phyloP scores from a whole-genome alignment of 495 filamentous ascomycete species.

The Xylona heveae region DNA sequence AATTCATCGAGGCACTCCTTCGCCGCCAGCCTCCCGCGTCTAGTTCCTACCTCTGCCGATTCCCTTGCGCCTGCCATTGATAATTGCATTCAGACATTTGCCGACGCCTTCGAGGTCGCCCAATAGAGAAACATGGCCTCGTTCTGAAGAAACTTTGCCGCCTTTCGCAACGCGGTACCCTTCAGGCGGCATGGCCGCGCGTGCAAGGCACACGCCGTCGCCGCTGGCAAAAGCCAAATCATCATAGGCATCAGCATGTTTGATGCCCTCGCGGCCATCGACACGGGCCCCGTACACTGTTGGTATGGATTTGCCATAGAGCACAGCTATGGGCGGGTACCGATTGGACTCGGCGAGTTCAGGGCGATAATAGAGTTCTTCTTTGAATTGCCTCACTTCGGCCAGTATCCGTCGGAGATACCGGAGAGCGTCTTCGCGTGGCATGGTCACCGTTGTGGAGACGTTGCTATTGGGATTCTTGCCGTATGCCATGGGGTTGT shows the following conservation, averaged over 20 bases:
- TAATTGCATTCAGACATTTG: constrained; percentile 42
- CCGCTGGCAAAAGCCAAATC: constrained; percentile 71
- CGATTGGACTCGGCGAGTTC: constrained; percentile 35
- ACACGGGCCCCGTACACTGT: constrained; percentile 70
- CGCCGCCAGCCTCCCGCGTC: neutral
- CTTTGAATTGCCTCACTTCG: constrained; percentile 50
- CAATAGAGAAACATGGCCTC: constrained; percentile 69
- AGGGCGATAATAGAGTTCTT: constrained; percentile 39
- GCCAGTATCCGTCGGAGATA: constrained; percentile 66
- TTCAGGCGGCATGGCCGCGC: constrained; percentile 64
- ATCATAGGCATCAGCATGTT: constrained; percentile 61
- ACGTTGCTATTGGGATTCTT: constrained; percentile 14
- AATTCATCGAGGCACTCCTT: no score
- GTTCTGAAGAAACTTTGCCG: constrained; percentile 55
- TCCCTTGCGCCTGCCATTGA: constrained; percentile 43
- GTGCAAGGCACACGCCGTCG: constrained; percentile 75
- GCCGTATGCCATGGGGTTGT: no score
- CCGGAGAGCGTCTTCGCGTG: constrained; percentile 28
- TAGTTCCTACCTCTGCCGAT: constrained; percentile 32
- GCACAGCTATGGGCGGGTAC: constrained; percentile 68
- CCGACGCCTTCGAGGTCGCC: constrained; percentile 75
- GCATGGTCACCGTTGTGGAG: constrained; percentile 23
- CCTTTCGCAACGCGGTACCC: constrained; percentile 53
- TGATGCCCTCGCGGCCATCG: constrained; percentile 41
- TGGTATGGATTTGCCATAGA: constrained; percentile 74